Base-by-base conservation (phyloP, 768 basidiomycete genomes). In the Boletellus sp. region DNA sequence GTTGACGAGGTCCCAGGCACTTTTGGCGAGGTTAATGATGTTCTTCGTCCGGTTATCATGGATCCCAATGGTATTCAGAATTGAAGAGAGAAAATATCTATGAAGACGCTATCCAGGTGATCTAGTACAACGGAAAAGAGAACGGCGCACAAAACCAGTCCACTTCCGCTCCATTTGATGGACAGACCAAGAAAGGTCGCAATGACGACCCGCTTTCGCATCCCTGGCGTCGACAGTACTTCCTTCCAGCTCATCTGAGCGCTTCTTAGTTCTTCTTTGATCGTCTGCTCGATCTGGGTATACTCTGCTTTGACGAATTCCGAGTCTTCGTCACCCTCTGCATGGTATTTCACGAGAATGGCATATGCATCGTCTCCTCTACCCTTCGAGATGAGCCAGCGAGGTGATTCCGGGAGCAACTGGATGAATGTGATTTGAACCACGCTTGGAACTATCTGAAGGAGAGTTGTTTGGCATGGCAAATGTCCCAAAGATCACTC, bases 391-490 rank as follows among this genome's bases (percentile, higher is more conserved):
- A 84, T 69, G 3, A 85, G 71, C 81, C 82, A 84, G 37, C 80
- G 74, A 15, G 83, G 83, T 2, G 80, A 83, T 59, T 85, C 83
- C 8, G 83, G 81, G 16, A 84, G 68, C 56, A 79, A 78, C 58
- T 62, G 74, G 48, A 83, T 70, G 64, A 84, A 79, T n/a, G 54
- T 50, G 31, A 84, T 61, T 53, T 84, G 83, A 19, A 83, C 61
- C 8, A 71, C 24, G 52, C 74, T 77, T 2, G 83, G 83, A 1
- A 74, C 58, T 20, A 76, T 56, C 61, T 86, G 84, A 13, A 85
- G 72, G 16, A 81, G 79, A 83, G 57, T 80, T 74, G 45, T 58
- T 76, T 0, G 55, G 42, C 72, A 85, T 81, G 8, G 68, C 58
- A 72, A 84, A 87, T 0, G 85, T 86, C 5, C 81, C 80, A 24